Base-by-base conservation (phyloP, 495 filamentous ascomycete genomes). In the Aspergillus steynii region DNA sequence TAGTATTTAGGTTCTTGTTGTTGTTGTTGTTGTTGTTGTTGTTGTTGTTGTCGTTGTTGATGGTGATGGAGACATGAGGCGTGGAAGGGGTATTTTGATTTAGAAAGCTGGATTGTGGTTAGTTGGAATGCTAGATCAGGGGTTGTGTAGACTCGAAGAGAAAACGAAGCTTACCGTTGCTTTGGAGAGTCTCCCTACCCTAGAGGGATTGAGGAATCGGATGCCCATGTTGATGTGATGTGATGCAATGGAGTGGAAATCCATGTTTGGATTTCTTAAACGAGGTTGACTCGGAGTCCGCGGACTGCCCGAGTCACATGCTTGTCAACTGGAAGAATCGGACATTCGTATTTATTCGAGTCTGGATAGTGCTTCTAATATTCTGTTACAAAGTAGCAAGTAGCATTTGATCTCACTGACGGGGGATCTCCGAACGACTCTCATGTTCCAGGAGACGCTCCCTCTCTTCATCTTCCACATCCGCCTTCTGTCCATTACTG, bases 391-490 rank as follows among this genome's bases (percentile, higher is more conserved):
- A 20, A 20, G 20, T 20, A 20, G 20, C 20, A 20, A 20, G 20
- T 20, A 20, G 20, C 20, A 20, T 20, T 20, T 0, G 0, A 20
- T 20, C 20, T 20, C 20, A 20, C 0, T 20, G 20, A 20, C 0
- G 20, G 20, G 20, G 20, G 20, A 20, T 34, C 56, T 14, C 15
- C 14, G 8, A 3, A n/a, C 27, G 10, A 28, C 29, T 4, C 3
- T 46, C 20, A 50, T 32, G 20, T 28, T n/a, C 34, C 53, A 48
- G 10, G 32, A 65, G 58, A 14, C 58, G 46, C 59, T 60, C 61
- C 46, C 58, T 60, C 53, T 62, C 64, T 52, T 55, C 53, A 25
- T 65, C 53, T 31, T 50, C 61, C 37, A 49, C 59, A 32, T 53
- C 49, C 32, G 29, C 28, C 60, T 54, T 28, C 47, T 42, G 15